These are phyloP conservation scores for Microbotryum violaceum DNA, from an alignment of 1,284 basidiomycete species.

Conservation along the genomic window DNA sequence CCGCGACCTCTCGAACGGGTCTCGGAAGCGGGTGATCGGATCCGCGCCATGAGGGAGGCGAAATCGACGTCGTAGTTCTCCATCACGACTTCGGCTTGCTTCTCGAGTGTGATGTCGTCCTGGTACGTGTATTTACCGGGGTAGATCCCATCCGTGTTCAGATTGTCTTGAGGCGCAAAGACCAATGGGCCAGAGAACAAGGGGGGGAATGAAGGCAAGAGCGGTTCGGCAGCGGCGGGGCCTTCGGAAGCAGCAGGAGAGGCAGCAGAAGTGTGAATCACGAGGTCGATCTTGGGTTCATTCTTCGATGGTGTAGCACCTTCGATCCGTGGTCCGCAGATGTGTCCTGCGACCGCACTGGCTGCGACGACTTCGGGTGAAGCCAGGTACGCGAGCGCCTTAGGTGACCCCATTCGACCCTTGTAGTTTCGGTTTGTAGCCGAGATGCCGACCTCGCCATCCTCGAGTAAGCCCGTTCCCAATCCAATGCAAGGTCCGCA, in stretches of 20 bases:
- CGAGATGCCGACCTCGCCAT: conserved; percentile 91
- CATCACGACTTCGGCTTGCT: conserved; percentile 95
- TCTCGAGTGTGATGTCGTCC: conserved; percentile 92
- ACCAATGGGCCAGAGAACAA: conserved; percentile 75
- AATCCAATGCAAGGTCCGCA: conserved; percentile 98
- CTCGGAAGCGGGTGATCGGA: conserved; percentile 41
- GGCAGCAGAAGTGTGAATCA: conserved; percentile 35
- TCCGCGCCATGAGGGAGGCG: conserved; percentile 60
- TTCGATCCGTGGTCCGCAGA: conserved; percentile 58
- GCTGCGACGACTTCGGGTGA: conserved; percentile 96
- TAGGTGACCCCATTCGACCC: conserved; percentile 93
- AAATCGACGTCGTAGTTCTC: conserved; percentile 96
- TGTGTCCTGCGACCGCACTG: conserved; percentile 83
- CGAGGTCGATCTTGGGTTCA: conserved; percentile 44
- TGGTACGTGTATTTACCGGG: conserved; percentile 99
- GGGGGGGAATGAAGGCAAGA: conserved; percentile 73
- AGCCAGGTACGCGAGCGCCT: conserved; percentile 89
- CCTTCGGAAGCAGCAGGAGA: conserved; percentile 24
- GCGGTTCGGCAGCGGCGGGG: conserved; percentile 49
- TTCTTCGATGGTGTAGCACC: conserved; percentile 52
- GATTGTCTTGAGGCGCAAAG: conserved; percentile 92
- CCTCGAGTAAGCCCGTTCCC: conserved; percentile 83
- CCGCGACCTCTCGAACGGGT: conserved; percentile 46
- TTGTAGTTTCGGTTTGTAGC: conserved; percentile 99
- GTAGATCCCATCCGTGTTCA: conserved; percentile 98